Percentiles rank a stretch among this genome's conserved stretches.
Evolutionary conservation across 148 eudicot genomes (phyloP).

Genomic region (Nyssa sinensis): DNA sequence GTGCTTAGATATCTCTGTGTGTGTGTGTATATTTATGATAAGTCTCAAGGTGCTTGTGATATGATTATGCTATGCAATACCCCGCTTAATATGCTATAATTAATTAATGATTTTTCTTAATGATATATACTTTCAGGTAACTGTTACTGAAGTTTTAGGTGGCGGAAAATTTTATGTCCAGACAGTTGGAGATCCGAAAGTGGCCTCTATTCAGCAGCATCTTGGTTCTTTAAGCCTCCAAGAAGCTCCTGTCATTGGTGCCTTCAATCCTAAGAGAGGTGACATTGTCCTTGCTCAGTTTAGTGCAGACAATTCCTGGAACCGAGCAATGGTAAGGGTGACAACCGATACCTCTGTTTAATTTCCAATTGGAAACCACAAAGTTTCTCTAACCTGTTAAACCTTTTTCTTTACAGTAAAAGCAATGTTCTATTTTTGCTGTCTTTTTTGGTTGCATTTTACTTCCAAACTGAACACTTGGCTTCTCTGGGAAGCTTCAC

Average conservation of each 20-base stretch:
- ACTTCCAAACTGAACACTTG: background rate
- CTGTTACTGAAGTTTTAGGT: slow-evolving; percentile 75
- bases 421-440: background rate
- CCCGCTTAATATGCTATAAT: background rate
- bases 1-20: too few relatives aligned
- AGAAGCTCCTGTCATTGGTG: slow-evolving; percentile 72
- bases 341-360: background rate
- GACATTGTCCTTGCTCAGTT: slow-evolving; percentile 88
- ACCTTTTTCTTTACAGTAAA: background rate
- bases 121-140: slow-evolving; percentile 44
- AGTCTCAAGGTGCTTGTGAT: too few relatives aligned
- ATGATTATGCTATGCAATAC: background rate
- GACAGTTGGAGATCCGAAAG: slow-evolving; percentile 60
- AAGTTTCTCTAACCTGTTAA: background rate
- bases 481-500: too few relatives aligned
- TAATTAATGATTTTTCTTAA: background rate
- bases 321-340: slow-evolving; percentile 79
- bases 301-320: slow-evolving; percentile 88
- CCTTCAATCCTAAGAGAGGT: slow-evolving; percentile 86
- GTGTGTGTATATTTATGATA: too few relatives aligned
- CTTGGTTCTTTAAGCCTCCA: slow-evolving; percentile 67
- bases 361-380: background rate
- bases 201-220: slow-evolving; percentile 77
- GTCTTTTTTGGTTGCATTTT: slow-evolving; percentile 17
- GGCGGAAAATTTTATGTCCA: slow-evolving; percentile 95